Evolutionary conservation across 352 stramenopile genomes (phyloP).

Genomic region (Globisporangium camurandrum): DNA sequence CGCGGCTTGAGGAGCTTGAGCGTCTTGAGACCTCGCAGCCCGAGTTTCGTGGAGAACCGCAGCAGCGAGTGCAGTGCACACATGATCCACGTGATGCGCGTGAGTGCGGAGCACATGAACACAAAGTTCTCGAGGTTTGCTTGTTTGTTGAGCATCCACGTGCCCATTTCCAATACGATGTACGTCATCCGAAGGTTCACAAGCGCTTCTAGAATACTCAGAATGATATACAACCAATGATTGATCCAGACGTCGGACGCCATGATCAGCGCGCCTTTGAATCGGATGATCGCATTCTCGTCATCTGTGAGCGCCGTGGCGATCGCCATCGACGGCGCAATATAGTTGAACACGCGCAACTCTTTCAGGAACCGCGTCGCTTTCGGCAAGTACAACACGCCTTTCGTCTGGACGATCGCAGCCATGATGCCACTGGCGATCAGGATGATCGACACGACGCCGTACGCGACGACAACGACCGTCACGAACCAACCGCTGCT

Average conservation of each 20-base stretch:
- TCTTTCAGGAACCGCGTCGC: constrained; percentile 26
- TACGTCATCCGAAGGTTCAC: constrained; percentile 39
- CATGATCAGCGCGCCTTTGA: constrained; percentile 44
- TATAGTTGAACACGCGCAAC: constrained; percentile 22
- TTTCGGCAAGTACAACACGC: constrained; percentile 36
- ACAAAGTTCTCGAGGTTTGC: constrained; percentile 46
- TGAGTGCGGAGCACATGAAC: constrained; percentile 41
- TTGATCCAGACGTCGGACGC: constrained; percentile 63
- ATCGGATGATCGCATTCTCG: constrained; percentile 30
- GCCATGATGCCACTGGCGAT: constrained; percentile 44
- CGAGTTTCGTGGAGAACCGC: constrained; percentile 22
- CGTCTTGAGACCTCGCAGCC: constrained; percentile 18
- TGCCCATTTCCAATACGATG: constrained; percentile 32
- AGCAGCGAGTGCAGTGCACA: constrained; percentile 35
- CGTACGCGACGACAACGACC: constrained; percentile 32
- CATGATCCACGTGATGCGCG: constrained; percentile 51
- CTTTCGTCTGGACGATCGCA: constrained; percentile 25
- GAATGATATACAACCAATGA: constrained; percentile 55
- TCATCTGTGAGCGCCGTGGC: constrained; percentile 27
- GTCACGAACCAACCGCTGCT: constrained; percentile 30
- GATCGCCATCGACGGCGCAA: constrained; percentile 40
- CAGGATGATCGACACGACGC: constrained; percentile 39
- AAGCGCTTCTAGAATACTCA: constrained; percentile 47
- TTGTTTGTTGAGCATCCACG: constrained; percentile 49
- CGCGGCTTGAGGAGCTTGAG: constrained; percentile 23